phyloP scores from a whole-genome alignment of 352 stramenopile species.

The Pythium volutum region DNA sequence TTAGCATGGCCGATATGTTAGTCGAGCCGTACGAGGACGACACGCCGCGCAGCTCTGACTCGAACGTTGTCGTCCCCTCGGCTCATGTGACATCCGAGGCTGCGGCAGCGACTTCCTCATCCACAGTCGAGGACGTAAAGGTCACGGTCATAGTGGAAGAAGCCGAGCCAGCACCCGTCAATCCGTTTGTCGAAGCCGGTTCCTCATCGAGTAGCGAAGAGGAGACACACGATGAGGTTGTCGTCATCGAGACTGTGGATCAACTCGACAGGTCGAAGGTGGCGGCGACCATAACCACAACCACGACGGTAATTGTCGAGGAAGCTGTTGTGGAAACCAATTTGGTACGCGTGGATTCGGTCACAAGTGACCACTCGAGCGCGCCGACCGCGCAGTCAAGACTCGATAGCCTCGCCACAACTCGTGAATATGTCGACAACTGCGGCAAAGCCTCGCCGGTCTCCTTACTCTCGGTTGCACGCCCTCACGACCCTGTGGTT shows the following conservation, averaged over 20 bases:
- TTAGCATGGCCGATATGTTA: conserved; percentile 18
- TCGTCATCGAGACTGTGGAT: conserved; percentile 15
- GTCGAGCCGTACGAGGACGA: conserved; percentile 23
- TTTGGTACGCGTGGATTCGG: not conserved
- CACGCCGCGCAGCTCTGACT: conserved; percentile 13
- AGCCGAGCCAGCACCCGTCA: not conserved
- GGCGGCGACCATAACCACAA: too few relatives aligned
- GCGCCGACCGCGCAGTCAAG: not conserved
- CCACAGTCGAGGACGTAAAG: not conserved
- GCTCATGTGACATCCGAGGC: not conserved
- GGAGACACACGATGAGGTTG: conserved; percentile 1
- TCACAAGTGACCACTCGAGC: conserved; percentile 1
- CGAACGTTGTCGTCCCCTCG: not conserved
- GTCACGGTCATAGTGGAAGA: not conserved
- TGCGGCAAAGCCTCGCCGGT: conserved; percentile 1
- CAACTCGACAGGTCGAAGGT: conserved; percentile 3
- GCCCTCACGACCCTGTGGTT: too few relatives aligned
- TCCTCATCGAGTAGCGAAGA: conserved; percentile 1
- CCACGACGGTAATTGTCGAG: not conserved
- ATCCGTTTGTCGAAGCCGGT: conserved; percentile 10
- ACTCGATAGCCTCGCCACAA: conserved; percentile 7
- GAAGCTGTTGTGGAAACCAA: not conserved
- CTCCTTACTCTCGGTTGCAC: conserved; percentile 19
- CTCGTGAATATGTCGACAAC: conserved; percentile 4
- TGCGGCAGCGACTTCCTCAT: not conserved